Evolutionary conservation across 1,284 basidiomycete species (phyloP), one percentile per base, ranked within the genome.

Genomic region (Ceratobasidium theobromae): DNA sequence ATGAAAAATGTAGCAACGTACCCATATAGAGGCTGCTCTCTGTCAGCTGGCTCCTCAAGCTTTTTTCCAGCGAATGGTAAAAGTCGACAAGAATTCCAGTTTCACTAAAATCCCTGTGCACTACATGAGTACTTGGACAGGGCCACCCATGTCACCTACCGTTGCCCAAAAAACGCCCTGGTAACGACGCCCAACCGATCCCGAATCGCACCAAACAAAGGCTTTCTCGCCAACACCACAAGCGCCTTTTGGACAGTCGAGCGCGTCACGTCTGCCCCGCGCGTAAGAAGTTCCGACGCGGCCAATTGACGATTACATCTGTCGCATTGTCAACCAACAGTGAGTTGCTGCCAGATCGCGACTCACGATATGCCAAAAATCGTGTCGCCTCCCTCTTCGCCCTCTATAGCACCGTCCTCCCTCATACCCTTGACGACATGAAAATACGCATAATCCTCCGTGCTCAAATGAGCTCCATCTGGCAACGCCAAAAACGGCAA

Each of bases 191-290:
- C 94, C 0, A 99, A 81, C 72, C 94, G 95, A 74, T 98, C 95
- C 87, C 90, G 82, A 76, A 93, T 90, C 40, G 89, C 89, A 23
- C 91, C 92, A 74, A 95, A 96, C 1, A 95, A 84, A 0, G 93
- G 93, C 72, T 92, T 93, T 3, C 88, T 88, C 1, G 93, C 95
- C 35, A 99, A 81, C 1, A 99, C 91, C 0, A 99, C 93, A 2
- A 99, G 91, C 0, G 97, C 96, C 75, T 99, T 99, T 76, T 99
- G 96, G 0, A 99, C 96, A 14, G 90, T 98, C 28, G 91, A 94
- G 18, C 96, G 86, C 4, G 96, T 98, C 8, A 99, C 93, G 72
- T 98, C 94, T 14, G 86, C 81, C 27, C 87, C 86, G 72, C 91
- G 91, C 62, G 88, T 86, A 4, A 94, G 79, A n/a, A 99, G 81